These are phyloP conservation scores for Tuber calosporum DNA, from an alignment of 495 filamentous ascomycete genomes.

Conservation along the genomic window DNA sequence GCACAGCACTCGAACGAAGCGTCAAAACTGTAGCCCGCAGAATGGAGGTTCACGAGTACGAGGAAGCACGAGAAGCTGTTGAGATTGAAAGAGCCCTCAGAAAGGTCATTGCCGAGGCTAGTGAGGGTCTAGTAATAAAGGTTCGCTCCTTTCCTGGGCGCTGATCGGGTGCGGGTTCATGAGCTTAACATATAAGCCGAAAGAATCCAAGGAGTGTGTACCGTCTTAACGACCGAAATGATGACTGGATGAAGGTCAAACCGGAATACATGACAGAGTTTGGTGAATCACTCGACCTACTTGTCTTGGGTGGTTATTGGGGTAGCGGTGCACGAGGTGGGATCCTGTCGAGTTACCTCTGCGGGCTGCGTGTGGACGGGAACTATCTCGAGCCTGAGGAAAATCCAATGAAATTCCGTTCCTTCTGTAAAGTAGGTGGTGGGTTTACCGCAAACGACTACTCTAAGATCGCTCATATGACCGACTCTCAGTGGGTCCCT, in stretches of 20 bases:
- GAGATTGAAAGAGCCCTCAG: slow-evolving; percentile 74
- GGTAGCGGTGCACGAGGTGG: slow-evolving; percentile 81
- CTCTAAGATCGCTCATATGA: slow-evolving; percentile 68
- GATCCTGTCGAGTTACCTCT: slow-evolving; percentile 73
- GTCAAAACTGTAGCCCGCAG: slow-evolving; percentile 62
- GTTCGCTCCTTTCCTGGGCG: slow-evolving; percentile 7
- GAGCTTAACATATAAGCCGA: neutral
- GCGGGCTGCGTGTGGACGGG: slow-evolving; percentile 71
- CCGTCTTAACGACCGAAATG: slow-evolving; percentile 79
- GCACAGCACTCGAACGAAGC: slow-evolving; percentile 61
- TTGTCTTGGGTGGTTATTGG: slow-evolving; percentile 89
- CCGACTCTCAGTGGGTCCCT: slow-evolving; percentile 81
- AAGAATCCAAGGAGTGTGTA: slow-evolving; percentile 78
- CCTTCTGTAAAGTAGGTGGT: slow-evolving; percentile 93
- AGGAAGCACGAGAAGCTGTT: slow-evolving; percentile 55
- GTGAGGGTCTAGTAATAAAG: slow-evolving; percentile 88
- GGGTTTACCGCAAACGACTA: slow-evolving; percentile 84
- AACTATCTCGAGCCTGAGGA: slow-evolving; percentile 48
- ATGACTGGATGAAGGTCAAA: slow-evolving; percentile 99
- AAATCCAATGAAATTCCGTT: slow-evolving; percentile 54
- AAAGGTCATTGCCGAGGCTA: slow-evolving; percentile 75
- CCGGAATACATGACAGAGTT: slow-evolving; percentile 98
- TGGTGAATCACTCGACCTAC: slow-evolving; percentile 82
- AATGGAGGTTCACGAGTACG: slow-evolving; percentile 74
- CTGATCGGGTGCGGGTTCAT: neutral